These are phyloP conservation scores for Boeremia lycopersici DNA, from an alignment of 2,329 filamentous ascomycete genomes.

Conservation along the genomic window DNA sequence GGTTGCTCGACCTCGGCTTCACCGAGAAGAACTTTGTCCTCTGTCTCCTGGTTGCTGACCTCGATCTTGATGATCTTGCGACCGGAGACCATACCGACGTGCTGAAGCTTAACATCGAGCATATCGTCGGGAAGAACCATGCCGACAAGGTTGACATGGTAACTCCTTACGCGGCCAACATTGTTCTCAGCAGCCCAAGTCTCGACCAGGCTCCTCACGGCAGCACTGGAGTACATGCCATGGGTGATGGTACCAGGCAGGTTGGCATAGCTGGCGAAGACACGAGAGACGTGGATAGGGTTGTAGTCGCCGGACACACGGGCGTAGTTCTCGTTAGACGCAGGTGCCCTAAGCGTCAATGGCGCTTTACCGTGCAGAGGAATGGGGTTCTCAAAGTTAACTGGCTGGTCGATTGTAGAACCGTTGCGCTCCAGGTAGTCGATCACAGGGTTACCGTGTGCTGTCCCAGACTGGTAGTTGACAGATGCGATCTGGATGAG, in stretches of 20 bases:
- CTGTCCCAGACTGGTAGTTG: slow-evolving; percentile 88
- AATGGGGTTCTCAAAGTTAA: slow-evolving; percentile 97
- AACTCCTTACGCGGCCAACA: slow-evolving; percentile 93
- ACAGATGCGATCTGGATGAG: slow-evolving; percentile 97
- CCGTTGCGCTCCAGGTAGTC: slow-evolving; percentile 95
- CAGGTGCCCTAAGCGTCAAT: slow-evolving; percentile 84
- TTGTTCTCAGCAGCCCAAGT: slow-evolving; percentile 99
- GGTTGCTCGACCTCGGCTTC: slow-evolving; percentile 98
- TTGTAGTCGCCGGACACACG: slow-evolving; percentile 98
- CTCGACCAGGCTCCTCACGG: slow-evolving; percentile 93
- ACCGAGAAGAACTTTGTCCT: slow-evolving; percentile 93
- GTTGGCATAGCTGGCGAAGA: slow-evolving; percentile 95
- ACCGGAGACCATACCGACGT: slow-evolving; percentile 95
- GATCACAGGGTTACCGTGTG: slow-evolving; percentile 94
- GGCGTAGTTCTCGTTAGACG: slow-evolving; percentile 97
- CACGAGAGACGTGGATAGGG: slow-evolving; percentile 96
- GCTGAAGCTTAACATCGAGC: slow-evolving; percentile 92
- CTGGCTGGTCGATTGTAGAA: slow-evolving; percentile 89
- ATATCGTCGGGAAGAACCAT: slow-evolving; percentile 98
- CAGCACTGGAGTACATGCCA: slow-evolving; percentile 98
- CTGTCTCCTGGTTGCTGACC: slow-evolving; percentile 91
- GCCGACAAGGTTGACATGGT: slow-evolving; percentile 94
- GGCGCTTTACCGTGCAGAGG: slow-evolving; percentile 92
- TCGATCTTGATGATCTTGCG: slow-evolving; percentile 99
- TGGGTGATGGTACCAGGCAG: slow-evolving; percentile 97